Base-by-base conservation (phyloP, 2,329 filamentous ascomycete genomes). In the Gremmenia infestans region DNA sequence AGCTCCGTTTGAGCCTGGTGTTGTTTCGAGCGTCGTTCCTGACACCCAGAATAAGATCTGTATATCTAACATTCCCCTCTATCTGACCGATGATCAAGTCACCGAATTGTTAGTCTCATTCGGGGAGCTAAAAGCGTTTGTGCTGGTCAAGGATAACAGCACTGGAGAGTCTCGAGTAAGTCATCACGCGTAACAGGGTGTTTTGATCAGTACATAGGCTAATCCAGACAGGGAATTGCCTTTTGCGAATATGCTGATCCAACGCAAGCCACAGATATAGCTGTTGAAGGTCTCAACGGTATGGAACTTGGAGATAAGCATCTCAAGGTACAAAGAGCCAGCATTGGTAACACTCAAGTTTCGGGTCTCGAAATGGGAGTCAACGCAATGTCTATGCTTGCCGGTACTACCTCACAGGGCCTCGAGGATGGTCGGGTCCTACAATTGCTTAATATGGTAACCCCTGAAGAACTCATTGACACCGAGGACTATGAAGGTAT, bases 381-480 rank as follows among this genome's bases (percentile, higher is more conserved):
- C 60, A 95, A 94, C 65, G 94, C 94, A 60, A 97, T 99, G 86
- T 96, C 92, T 50, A 91, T 97, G 82, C 88, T 99, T 66, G 94
- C 94, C 39, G 92, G 93, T 56, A 96, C 94, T 19, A 90, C 86
- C 3, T 88, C 89, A 39, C 81, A 81, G 54, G 88, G 92, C 58
- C 78, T 88, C 36, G 91, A 96, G 64, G 85, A 87, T 58, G 89
- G 89, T 62, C 83, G 89, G 54, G 93, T 99, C 15, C 72, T 99
- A 58, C 93, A 96, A 74, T 78, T 99, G 59, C 82, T 99, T 68
- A 99, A 99, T 77, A 99, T 99, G 94, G 93, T 99, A 37, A 99
- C 94, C 0, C 81, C 91, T 0, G 94, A 99, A 66, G 94, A 99
- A 73, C 78, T 99, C 23, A 85, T 97, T 74, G 92, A 97, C 69